A percentile compares a stretch with the other conserved stretches of the same genome.
phyloP scores from a whole-genome alignment of 1,284 basidiomycete species.

The Tilletia indica region DNA sequence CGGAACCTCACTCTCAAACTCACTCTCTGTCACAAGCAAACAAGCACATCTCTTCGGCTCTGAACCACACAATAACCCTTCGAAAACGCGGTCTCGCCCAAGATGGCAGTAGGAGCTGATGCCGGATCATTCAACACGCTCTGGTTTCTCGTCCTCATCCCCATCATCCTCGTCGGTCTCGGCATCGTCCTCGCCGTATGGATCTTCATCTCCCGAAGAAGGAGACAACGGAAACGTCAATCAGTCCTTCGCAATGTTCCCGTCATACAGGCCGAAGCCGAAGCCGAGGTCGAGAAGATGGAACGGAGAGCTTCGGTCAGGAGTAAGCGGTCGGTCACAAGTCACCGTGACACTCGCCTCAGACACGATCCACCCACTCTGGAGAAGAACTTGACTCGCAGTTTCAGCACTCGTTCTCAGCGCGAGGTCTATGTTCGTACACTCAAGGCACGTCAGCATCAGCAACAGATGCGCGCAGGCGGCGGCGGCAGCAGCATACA shows the following conservation, averaged over 20 bases:
- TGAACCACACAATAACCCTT: too few species aligned
- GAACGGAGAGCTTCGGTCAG: not conserved
- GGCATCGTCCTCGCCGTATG: slow-evolving; percentile 6
- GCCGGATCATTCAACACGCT: not conserved
- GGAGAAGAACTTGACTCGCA: not conserved
- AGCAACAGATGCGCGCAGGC: not conserved
- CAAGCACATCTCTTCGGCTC: too few species aligned
- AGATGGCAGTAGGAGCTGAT: not conserved
- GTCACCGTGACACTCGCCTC: not conserved
- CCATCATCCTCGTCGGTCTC: slow-evolving; percentile 11
- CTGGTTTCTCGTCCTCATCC: slow-evolving; percentile 16
- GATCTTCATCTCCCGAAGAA: slow-evolving; percentile 9
- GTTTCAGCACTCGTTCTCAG: slow-evolving; percentile 7
- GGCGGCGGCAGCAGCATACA: not conserved
- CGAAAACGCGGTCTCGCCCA: not conserved
- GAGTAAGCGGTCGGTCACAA: not conserved
- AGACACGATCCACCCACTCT: not conserved
- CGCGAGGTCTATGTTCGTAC: not conserved
- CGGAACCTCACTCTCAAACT: too few species aligned
- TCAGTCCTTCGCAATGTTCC: slow-evolving; percentile 15
- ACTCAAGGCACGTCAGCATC: not conserved
- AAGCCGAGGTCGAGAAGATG: not conserved
- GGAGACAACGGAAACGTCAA: not conserved
- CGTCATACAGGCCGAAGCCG: slow-evolving; percentile 13
- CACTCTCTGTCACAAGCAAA: too few species aligned